phyloP scores from a whole-genome alignment of 208 protist species.

The Naegleria gruberi region DNA sequence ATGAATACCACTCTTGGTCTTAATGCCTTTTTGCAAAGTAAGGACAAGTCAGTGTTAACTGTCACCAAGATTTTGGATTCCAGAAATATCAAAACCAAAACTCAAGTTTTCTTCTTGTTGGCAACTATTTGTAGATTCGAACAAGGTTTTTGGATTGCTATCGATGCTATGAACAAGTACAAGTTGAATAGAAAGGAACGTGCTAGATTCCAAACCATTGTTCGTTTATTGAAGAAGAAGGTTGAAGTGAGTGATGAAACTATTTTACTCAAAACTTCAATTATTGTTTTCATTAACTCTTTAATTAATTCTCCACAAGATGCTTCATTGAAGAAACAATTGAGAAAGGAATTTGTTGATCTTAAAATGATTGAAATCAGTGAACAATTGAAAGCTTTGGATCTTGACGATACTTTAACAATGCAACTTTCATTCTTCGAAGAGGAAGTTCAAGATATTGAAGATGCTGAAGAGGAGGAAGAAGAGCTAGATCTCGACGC shows the following conservation, averaged over 20 bases:
- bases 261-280: not conserved
- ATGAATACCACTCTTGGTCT: not conserved
- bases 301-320: not conserved
- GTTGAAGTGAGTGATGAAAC: not conserved
- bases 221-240: not conserved
- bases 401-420: not conserved
- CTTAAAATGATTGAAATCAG: not conserved
- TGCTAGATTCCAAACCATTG: not conserved
- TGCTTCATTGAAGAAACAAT: not conserved
- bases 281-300: not conserved
- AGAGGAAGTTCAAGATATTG: not conserved
- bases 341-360: not conserved
- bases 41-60: not conserved
- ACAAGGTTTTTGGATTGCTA: constrained; percentile 14
- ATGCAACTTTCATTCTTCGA: constrained; percentile 2
- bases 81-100: not conserved
- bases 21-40: not conserved
- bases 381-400: not conserved
- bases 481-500: not conserved
- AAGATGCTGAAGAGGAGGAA: not conserved
- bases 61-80: not conserved
- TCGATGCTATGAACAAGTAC: constrained; percentile 5
- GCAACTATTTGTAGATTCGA: not conserved
- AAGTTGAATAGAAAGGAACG: not conserved
- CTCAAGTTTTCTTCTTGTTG: constrained; percentile 22